phyloP scores from a whole-genome alignment of 2,329 filamentous ascomycete species.

The Fusarium gaditjirri region DNA sequence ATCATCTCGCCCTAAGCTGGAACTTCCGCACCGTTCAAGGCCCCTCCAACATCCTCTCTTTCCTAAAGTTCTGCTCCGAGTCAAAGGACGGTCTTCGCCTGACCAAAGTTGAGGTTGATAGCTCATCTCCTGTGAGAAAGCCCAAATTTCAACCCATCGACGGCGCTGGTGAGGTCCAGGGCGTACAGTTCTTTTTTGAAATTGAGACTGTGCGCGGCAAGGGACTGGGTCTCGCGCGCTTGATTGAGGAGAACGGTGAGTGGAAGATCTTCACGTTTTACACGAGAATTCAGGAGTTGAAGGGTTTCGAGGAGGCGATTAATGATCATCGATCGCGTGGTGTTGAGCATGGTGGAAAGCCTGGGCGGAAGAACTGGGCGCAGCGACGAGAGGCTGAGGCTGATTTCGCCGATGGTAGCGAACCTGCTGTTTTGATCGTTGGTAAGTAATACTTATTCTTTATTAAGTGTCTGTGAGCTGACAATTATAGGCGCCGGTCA shows the following conservation, averaged over 20 bases:
- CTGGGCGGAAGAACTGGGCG: slow-evolving; percentile 68
- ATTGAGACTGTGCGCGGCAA: slow-evolving; percentile 64
- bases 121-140: slow-evolving; percentile 52
- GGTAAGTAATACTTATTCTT: slow-evolving; percentile 53
- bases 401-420: slow-evolving; percentile 57
- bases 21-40: slow-evolving; percentile 63
- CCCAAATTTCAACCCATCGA: slow-evolving; percentile 62
- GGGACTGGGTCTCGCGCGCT: slow-evolving; percentile 66
- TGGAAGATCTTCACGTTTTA: slow-evolving; percentile 75
- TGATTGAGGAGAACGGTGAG: slow-evolving; percentile 55
- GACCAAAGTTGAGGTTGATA: slow-evolving; percentile 58
- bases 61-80: slow-evolving; percentile 48
- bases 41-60: slow-evolving; percentile 51
- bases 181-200: slow-evolving; percentile 66
- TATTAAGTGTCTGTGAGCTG: rapidly evolving
- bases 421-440: slow-evolving; percentile 70
- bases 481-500: slow-evolving; percentile 64
- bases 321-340: slow-evolving; percentile 63
- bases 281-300: slow-evolving; percentile 66
- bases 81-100: slow-evolving; percentile 55
- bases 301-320: slow-evolving; percentile 62
- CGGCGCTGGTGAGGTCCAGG: slow-evolving; percentile 57
- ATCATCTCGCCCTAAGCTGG: slow-evolving; percentile 68
- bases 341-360: slow-evolving; percentile 63
- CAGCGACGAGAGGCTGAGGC: slow-evolving; percentile 61